Percentiles rank a stretch among this genome's conserved stretches.
phyloP scores from a whole-genome alignment of 202 grass and related monocot genomes.

The Digitaria exilis region DNA sequence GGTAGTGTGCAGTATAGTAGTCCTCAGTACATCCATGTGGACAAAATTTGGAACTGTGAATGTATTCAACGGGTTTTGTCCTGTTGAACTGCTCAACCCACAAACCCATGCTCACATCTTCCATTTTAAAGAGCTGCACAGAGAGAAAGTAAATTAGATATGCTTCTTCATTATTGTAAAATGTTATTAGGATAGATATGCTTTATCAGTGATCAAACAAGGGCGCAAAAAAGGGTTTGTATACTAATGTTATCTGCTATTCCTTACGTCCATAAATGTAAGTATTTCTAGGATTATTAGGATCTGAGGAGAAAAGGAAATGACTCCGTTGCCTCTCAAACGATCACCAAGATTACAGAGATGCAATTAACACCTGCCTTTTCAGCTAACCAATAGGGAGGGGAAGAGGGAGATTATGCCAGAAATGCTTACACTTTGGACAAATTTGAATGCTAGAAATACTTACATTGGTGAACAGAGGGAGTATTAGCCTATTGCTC shows the following conservation, averaged over 20 bases:
- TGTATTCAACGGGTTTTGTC: constrained; percentile 59
- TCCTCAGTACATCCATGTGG: constrained; percentile 69
- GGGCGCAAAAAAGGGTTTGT: not conserved
- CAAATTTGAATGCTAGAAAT: too few relatives aligned
- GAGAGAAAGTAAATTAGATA: constrained; percentile 10
- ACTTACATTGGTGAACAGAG: too few relatives aligned
- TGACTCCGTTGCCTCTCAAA: too few relatives aligned
- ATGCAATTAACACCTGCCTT: too few relatives aligned
- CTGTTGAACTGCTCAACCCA: constrained; percentile 82
- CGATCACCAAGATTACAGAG: too few relatives aligned
- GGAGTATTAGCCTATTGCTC: constrained; percentile 6
- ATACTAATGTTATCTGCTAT: not conserved
- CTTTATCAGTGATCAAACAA: constrained; percentile 10
- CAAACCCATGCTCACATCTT: constrained; percentile 95
- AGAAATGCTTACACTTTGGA: too few relatives aligned
- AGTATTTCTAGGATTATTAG: too few relatives aligned
- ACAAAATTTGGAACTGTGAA: constrained; percentile 72
- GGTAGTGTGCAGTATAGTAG: constrained; percentile 82
- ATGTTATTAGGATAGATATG: not conserved
- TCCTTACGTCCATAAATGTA: too few relatives aligned
- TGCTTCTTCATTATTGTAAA: not conserved
- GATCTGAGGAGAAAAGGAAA: too few relatives aligned
- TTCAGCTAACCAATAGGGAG: too few relatives aligned
- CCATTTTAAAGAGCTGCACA: constrained; percentile 92
- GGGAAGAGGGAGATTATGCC: too few relatives aligned